phyloP scores from a whole-genome alignment of 2,329 filamentous ascomycete genomes.

The Aspergillus niger region DNA sequence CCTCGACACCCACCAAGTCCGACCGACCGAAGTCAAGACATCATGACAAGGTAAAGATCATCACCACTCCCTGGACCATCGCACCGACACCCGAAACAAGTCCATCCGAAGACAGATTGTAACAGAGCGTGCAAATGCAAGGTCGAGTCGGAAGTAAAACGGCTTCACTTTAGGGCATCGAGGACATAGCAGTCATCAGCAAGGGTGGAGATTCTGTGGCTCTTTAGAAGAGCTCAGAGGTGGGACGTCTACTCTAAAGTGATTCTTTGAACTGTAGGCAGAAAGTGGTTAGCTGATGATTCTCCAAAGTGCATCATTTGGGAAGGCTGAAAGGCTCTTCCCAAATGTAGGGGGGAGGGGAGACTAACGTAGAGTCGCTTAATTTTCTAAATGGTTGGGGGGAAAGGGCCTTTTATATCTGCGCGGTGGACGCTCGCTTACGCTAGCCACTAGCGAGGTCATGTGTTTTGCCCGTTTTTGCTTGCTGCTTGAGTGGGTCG shows the following conservation, averaged over 20 bases:
- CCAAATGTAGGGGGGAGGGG: constrained; percentile 29
- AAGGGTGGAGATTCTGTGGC: constrained; percentile 91
- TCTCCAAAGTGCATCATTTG: background rate
- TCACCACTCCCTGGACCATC: constrained; percentile 83
- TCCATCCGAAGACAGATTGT: constrained; percentile 26
- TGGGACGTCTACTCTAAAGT: constrained; percentile 96
- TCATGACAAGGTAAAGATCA: constrained; percentile 81
- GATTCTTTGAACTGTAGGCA: constrained; percentile 67
- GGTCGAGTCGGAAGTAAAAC: constrained; percentile 53
- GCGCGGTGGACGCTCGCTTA: background rate
- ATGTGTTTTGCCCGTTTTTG: constrained; percentile 24
- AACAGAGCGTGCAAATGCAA: constrained; percentile 17
- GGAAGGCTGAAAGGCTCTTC: background rate
- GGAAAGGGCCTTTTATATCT: constrained; percentile 31
- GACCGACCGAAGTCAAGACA: constrained; percentile 76
- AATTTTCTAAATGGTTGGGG: constrained; percentile 35
- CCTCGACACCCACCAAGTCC: constrained; percentile 79
- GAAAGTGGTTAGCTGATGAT: constrained; percentile 23
- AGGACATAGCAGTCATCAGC: constrained; percentile 87
- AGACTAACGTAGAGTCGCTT: constrained; percentile 49
- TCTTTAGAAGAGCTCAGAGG: constrained; percentile 89
- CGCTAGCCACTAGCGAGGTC: constrained; percentile 34
- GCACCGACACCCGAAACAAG: constrained; percentile 39
- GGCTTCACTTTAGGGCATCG: constrained; percentile 85
- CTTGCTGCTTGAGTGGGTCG: background rate